Percentiles rank a stretch among this genome's conserved stretches.
These are phyloP conservation scores for Balansia obtecta DNA, from an alignment of 2,329 filamentous ascomycete species.

Conservation along the genomic window DNA sequence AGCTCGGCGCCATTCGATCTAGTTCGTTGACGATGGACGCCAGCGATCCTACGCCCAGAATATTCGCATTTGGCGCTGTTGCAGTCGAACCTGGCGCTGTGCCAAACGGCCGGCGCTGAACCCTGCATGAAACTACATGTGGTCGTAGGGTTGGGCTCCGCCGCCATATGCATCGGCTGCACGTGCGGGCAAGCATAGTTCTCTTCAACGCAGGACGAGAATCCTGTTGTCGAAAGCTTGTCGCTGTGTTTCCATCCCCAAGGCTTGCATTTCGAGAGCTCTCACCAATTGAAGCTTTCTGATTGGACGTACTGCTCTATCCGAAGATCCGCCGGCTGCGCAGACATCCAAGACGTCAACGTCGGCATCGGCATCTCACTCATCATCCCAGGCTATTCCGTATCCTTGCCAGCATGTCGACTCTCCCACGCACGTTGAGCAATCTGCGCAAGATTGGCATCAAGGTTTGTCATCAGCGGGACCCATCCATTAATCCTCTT, in stretches of 20 bases:
- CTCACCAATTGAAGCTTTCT: neutral
- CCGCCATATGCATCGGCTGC: constrained; percentile 19
- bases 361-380: constrained; percentile 6
- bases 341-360: constrained; percentile 3
- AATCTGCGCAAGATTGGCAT: constrained; percentile 81
- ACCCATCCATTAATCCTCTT: neutral
- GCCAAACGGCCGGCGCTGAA: constrained; percentile 28
- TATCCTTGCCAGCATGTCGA: constrained; percentile 62
- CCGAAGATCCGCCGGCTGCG: constrained; percentile 20
- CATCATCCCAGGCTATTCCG: constrained; percentile 5
- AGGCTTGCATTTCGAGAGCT: neutral
- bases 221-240: neutral
- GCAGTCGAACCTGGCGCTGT: constrained; percentile 21
- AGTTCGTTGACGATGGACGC: constrained; percentile 56
- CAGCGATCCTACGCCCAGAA: constrained; percentile 26
- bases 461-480: constrained; percentile 47
- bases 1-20: constrained; percentile 81
- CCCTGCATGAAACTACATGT: constrained; percentile 14
- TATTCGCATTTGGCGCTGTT: constrained; percentile 15
- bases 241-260: neutral
- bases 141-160: constrained; percentile 7
- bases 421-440: constrained; percentile 69
- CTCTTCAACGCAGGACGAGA: neutral
- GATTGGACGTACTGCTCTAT: constrained; percentile 2
- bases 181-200: constrained; percentile 23